Evolutionary conservation across 305 asterid genomes (phyloP), one percentile per base, ranked within the genome.

Genomic region (Withania somnifera): DNA sequence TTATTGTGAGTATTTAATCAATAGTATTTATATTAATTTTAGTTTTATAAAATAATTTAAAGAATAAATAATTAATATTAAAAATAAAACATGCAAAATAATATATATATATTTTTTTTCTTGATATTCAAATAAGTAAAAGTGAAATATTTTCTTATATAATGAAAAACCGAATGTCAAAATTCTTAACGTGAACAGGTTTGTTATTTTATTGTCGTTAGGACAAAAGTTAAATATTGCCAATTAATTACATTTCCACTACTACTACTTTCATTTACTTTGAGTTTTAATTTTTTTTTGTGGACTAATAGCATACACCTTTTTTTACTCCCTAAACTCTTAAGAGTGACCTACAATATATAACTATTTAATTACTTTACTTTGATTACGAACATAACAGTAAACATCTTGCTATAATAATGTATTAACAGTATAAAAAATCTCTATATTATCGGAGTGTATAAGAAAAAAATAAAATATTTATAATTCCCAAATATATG

Each of bases 381-480:
- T 58, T 24, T 58, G 9, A 24, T 58, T 0, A 0, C 7, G 1
- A 22, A 58, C 26, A 58, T 11, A 22, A 9, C 34, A 58, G 38
- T 26, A 11, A 26, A 60, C 22, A 22, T 3, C 15, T 20, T 22
- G 7, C 32, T 1, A 56, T 47, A 13, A 8, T 42, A 6, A 42
- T 24, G 28, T 20, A 56, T 9, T 20, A 42, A 42, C 10, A 8
- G 50, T 42, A 42, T 42, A 10, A 42, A 42, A 42, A 8, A 8
- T 8, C 13, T 42, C 13, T 42, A 3, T 3, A 42, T 42, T 26
- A 26, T 60, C 0, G 0, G 0, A 5, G 11, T 1, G 2, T 26
- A 13, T 1, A 26, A 24, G 19, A 36, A 5, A 36, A 38, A 7
- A 36, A 3, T 4, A 36, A 36, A 6, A 36, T 4, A 3, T 6